Base-by-base conservation (phyloP, 106 monocot genomes). In the Phalaenopsis equestris region DNA sequence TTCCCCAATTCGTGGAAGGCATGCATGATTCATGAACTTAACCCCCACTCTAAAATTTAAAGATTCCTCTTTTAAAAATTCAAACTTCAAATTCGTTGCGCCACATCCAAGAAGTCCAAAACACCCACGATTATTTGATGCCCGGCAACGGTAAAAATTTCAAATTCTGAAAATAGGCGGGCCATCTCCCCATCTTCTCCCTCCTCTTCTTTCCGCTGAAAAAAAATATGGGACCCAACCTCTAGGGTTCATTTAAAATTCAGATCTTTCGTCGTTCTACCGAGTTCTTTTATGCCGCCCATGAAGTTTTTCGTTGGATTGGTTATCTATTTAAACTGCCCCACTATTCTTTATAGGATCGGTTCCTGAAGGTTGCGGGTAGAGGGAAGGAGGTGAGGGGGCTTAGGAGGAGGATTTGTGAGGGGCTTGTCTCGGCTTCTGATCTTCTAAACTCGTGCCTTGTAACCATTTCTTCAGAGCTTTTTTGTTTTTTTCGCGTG, bases 101-200 rank as follows among this genome's bases (percentile, higher is more conserved):
- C 52, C 52, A 12, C 14, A 52, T 52, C 7, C 48, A 48, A 48
- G 48, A 11, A 48, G 45, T 3, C 45, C 45, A 45, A 45, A 45
- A 5, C 48, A 6, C 48, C 52, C 52, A 52, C 48, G 58, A 11
- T 16, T 65, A 65, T 75, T 75, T 6, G 74, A 17, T 37, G 74
- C 74, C 74, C 74, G 74, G 74, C 74, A 75, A 75, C 74, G 74
- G 74, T 43, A 75, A 41, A 75, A 75, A 75, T 75, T 75, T 75
- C 74, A 75, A 75, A 75, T 75, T 45, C 43, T 8, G 43, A 45
- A 45, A 43, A 42, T 18, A 17, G 43, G 43, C 19, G 12, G 74
- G 74, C 74, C 43, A 19, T 8, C 5, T 42, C 41, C 43, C 74
- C 43, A 75, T 19, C 45, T 75, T 75, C 74, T 75, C 74, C 74